A percentile compares a stretch with the other conserved stretches of the same genome.
phyloP scores from a whole-genome alignment of 345 rosid species.

The Arabis alpina region DNA sequence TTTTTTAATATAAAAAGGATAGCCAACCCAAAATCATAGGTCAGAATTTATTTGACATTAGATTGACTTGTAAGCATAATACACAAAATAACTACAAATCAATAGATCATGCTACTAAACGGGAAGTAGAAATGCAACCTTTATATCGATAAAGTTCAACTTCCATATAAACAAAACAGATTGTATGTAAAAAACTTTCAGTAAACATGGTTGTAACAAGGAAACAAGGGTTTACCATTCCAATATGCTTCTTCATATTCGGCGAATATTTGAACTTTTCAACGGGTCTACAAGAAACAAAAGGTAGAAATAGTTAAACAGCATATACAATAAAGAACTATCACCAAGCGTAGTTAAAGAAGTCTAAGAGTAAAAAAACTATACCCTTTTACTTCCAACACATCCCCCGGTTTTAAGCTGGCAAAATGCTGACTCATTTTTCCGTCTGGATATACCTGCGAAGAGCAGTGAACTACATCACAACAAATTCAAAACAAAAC shows the following conservation, averaged over 20 bases:
- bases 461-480: constrained; percentile 28
- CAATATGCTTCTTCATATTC: constrained; percentile 96
- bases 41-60: constrained; percentile 13
- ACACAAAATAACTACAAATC: constrained; percentile 15
- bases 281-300: constrained; percentile 73
- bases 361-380: constrained; percentile 13
- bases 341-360: constrained; percentile 13
- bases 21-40: constrained; percentile 24
- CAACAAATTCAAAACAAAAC: background rate
- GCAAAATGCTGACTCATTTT: constrained; percentile 99
- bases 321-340: constrained; percentile 8
- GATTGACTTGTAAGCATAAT: constrained; percentile 5
- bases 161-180: constrained; percentile 17
- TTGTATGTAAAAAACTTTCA: constrained; percentile 2
- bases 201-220: constrained; percentile 14
- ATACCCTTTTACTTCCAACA: constrained; percentile 92
- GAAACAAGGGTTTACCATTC: constrained; percentile 70
- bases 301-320: constrained; percentile 19
- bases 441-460: constrained; percentile 94
- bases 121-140: background rate
- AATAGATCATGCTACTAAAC: constrained; percentile 10
- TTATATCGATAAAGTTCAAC: constrained; percentile 19
- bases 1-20: background rate
- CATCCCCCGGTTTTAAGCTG: constrained; percentile 89
- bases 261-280: constrained; percentile 88